A percentile compares a stretch with the other conserved stretches of the same genome.
These are phyloP conservation scores for Acanthamoeba lugdunensis DNA, from an alignment of 208 protist genomes.

Conservation along the genomic window DNA sequence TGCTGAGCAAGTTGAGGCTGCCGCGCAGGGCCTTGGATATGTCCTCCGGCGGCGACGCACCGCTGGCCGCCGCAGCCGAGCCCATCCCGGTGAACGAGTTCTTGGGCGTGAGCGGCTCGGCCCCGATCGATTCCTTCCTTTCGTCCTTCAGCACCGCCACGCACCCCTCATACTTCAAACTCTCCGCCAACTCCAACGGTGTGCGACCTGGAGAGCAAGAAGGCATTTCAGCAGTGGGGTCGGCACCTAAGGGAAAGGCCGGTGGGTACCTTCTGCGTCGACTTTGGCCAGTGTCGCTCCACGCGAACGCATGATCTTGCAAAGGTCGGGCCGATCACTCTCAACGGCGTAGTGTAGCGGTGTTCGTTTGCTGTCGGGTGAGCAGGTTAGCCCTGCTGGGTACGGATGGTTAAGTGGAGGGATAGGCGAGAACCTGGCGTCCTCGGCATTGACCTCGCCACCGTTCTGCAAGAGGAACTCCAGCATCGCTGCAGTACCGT, in stretches of 20 bases:
- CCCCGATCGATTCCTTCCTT: background rate
- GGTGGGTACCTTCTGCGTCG: background rate
- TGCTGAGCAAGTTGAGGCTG: conserved; percentile 53
- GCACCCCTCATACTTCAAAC: background rate
- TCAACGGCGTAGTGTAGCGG: conserved; percentile 42
- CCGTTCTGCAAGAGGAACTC: conserved; percentile 66
- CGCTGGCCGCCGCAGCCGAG: background rate
- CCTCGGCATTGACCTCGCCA: conserved; percentile 8
- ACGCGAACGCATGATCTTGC: background rate
- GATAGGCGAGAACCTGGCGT: background rate
- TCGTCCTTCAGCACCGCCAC: background rate
- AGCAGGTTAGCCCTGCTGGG: too few species aligned
- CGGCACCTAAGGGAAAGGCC: too few species aligned
- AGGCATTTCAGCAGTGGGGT: background rate
- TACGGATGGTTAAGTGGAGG: background rate
- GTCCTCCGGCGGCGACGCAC: background rate
- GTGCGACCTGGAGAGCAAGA: background rate
- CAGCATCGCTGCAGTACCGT: background rate
- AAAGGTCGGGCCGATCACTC: background rate
- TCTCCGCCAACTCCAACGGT: conserved; percentile 36
- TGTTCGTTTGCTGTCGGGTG: conserved; percentile 5
- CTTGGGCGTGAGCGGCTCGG: background rate
- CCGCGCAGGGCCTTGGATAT: conserved; percentile 50
- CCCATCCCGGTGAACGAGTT: background rate
- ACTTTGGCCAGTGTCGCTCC: background rate